phyloP scores from a whole-genome alignment of 441 rosid species.

The Daphne laureola region DNA sequence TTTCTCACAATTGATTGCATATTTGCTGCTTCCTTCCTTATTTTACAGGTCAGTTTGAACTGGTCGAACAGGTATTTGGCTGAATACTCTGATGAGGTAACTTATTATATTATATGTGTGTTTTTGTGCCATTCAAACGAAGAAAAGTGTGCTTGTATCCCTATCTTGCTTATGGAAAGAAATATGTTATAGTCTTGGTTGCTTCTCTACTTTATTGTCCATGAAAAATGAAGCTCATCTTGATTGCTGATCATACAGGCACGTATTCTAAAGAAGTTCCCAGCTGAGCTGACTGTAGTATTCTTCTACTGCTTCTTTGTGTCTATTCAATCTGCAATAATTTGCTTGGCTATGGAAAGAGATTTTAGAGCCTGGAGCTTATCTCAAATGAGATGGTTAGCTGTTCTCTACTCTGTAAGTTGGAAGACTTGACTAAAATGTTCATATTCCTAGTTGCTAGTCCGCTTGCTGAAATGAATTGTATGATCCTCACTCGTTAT shows the following conservation, averaged over 20 bases:
- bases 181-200: no score
- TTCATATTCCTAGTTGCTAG: not conserved
- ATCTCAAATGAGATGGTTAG: constrained; percentile 24
- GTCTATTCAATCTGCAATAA: constrained; percentile 39
- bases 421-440: not conserved
- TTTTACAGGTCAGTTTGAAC: constrained; percentile 32
- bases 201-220: no score
- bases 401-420: constrained; percentile 50
- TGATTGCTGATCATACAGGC: constrained; percentile 28
- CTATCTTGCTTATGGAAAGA: not conserved
- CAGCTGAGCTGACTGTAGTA: constrained; percentile 44
- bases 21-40: constrained; percentile 33
- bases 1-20: constrained; percentile 45
- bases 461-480: not conserved
- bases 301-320: constrained; percentile 51
- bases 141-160: no score
- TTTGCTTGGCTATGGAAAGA: constrained; percentile 35
- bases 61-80: no score
- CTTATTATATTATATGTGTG: no score
- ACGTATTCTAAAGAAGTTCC: constrained; percentile 36
- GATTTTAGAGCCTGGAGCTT: constrained; percentile 44
- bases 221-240: not conserved
- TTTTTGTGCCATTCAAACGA: no score
- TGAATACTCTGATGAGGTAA: no score
- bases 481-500: not conserved